Evolutionary conservation across 2,329 filamentous ascomycete species (phyloP), one percentile per base, ranked within the genome.

Genomic region (Paraphoma sp.): DNA sequence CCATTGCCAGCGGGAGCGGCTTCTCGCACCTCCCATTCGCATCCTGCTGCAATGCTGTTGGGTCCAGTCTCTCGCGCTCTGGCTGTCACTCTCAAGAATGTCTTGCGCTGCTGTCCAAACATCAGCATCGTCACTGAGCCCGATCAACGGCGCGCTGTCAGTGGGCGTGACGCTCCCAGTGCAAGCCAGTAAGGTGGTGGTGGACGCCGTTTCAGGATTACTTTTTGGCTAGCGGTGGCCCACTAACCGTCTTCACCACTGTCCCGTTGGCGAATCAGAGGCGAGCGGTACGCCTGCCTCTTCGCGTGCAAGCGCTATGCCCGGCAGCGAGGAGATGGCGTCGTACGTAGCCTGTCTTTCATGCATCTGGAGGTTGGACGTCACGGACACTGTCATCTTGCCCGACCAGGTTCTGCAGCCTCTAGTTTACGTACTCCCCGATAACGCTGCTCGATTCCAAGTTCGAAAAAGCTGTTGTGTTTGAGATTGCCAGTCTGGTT

Each of bases 191-290:
- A 59, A 71, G 57, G 57, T 63, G 46, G 57, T 63, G 46, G 57
- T 63, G 53, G 62, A 67, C 62, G 54, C 69, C 67, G 73, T 75
- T 75, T 74, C 73, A 75, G 65, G 64, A 29, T 68, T 70, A 57
- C 65, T 71, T 73, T 73, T 65, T 65, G 66, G 64, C 70, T 72
- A 70, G 68, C 64, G 51, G 50, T 49, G 51, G 48, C 33, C 31
- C 51, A 55, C 65, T 68, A 61, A 59, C 65, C 65, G 65, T 66
- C 65, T 62, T 62, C 56, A 54, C 52, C 59, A 48, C 54, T 56
- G 51, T 56, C 61, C 59, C 66, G 57, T 67, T 65, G 68, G 60
- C 71, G 63, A 71, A 74, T 74, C 50, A 69, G 48, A 53, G 45
- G 53, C 51, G 18, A 33, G 54, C 63, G 60, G 60, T 59, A 56